phyloP scores from a whole-genome alignment of 2,329 filamentous ascomycete species.

The Fragosphaeria purpurea region DNA sequence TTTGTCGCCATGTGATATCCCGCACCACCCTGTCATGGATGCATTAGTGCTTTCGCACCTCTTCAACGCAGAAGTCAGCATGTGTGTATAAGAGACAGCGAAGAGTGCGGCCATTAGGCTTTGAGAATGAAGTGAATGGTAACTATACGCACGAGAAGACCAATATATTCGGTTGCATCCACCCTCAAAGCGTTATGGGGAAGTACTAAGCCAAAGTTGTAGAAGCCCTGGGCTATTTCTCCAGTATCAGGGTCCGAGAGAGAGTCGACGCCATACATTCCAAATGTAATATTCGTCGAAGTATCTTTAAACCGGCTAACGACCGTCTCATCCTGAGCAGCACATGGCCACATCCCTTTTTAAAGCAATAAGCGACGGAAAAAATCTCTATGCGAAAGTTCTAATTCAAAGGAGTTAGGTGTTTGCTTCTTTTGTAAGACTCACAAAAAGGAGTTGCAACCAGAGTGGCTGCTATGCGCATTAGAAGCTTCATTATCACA shows the following conservation, averaged over 20 bases:
- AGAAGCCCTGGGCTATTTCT: slow-evolving; percentile 10
- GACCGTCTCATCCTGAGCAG: slow-evolving; percentile 4
- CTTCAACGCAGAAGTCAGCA: slow-evolving; percentile 17
- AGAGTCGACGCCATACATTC: slow-evolving; percentile 8
- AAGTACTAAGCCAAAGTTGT: slow-evolving; percentile 41
- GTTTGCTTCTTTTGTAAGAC: not conserved
- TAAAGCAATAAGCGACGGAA: no score
- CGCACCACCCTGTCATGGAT: slow-evolving; percentile 45
- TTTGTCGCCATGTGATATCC: slow-evolving; percentile 37
- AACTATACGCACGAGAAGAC: slow-evolving; percentile 35
- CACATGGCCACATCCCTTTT: slow-evolving; percentile 1
- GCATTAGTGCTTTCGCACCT: slow-evolving; percentile 34
- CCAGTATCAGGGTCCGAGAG: slow-evolving; percentile 6
- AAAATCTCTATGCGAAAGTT: no score
- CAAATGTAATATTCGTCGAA: slow-evolving; percentile 11
- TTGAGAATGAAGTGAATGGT: no score
- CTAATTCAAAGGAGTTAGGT: no score
- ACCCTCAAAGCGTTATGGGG: slow-evolving; percentile 36
- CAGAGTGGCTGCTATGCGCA: slow-evolving; percentile 7
- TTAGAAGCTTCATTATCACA: slow-evolving; percentile 2
- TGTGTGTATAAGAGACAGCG: not conserved
- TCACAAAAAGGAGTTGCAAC: slow-evolving; percentile 7
- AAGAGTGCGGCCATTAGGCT: not conserved
- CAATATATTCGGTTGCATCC: slow-evolving; percentile 48
- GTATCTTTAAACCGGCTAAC: slow-evolving; percentile 8